Evolutionary conservation across 2,329 filamentous ascomycete species (phyloP).

Genomic region (Colletotrichum caudatum): DNA sequence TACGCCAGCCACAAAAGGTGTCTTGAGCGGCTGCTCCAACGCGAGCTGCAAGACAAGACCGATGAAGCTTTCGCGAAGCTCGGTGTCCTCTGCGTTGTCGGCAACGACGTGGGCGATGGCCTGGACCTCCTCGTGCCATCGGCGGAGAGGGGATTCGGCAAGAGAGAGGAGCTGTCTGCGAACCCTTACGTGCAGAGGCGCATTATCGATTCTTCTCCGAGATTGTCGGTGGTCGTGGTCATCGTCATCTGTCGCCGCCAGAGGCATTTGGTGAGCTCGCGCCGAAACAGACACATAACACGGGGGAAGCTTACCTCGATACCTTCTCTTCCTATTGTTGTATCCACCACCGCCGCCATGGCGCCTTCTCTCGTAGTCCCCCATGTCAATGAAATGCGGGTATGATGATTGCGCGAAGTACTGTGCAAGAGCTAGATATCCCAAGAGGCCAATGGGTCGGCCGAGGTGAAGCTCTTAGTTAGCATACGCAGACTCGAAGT

Average conservation of each 20-base stretch:
- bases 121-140: slow-evolving; percentile 82
- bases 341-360: slow-evolving; percentile 60
- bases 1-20: slow-evolving; percentile 91
- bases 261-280: slow-evolving; percentile 16
- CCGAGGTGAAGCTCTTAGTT: not conserved
- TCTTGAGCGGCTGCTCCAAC: slow-evolving; percentile 95
- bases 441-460: slow-evolving; percentile 1
- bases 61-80: slow-evolving; percentile 79
- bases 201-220: slow-evolving; percentile 78
- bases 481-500: slow-evolving; percentile 23
- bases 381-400: slow-evolving; percentile 53
- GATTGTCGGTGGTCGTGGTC: slow-evolving; percentile 76
- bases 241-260: slow-evolving; percentile 73
- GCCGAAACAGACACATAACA: slow-evolving; percentile 15
- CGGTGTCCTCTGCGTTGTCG: slow-evolving; percentile 88
- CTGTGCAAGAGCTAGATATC: not conserved
- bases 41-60: slow-evolving; percentile 81
- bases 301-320: slow-evolving; percentile 72
- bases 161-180: slow-evolving; percentile 83
- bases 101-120: slow-evolving; percentile 80
- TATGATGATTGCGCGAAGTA: not conserved
- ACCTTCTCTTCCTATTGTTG: slow-evolving; percentile 80
- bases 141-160: slow-evolving; percentile 83
- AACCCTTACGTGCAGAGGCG: slow-evolving; percentile 76
- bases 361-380: slow-evolving; percentile 69